Base-by-base conservation (phyloP, 495 filamentous ascomycete species). In the Staphylotrichum tortipilum region DNA sequence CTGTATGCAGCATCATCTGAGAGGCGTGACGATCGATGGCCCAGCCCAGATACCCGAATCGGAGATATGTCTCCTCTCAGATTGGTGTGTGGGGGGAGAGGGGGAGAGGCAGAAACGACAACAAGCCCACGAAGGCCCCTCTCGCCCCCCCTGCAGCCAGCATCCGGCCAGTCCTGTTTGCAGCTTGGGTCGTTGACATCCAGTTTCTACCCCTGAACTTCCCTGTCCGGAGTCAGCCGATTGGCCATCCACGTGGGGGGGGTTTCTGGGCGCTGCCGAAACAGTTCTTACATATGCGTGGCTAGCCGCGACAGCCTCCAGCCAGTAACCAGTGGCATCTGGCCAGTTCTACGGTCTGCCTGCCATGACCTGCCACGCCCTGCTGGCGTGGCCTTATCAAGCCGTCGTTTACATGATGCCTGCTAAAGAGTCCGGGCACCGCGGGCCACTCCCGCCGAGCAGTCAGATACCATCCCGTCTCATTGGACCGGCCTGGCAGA, bases 211-310 rank as follows among this genome's bases (percentile, higher is more conserved):
- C 21, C 21, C 19, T 31, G 18, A 5, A 12, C 36, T 4, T 36
- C 23, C 41, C 17, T 18, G 9, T 18, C 19, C 26, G 35, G 34
- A 31, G 14, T 33, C 36, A 28, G 23, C 34, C 38, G 48, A 56
- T 56, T 56, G 53, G 53, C 23, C 43, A 52, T n/a, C 53, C 53
- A 26, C n/a, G 39, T 44, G 30, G 38, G 21, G 33, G 43, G 22
- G 5, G 11, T 19, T 30, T 35, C 19, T 54, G 55, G 48, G 9
- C 19, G n/a, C 15, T 44, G 23, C 41, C 42, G 37, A 44, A 39
- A 51, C 21, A 51, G 50, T 53, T 24, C 47, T 46, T 35, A 17
- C 30, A 24, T 17, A 2, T 45, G 31, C 41, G 55, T 48, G 26
- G 47, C 19, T 54, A 54, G 23, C 55, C 55, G 55, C 50, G 18